These are phyloP conservation scores for Cladosporium velox DNA, from an alignment of 2,329 filamentous ascomycete species.

Conservation along the genomic window DNA sequence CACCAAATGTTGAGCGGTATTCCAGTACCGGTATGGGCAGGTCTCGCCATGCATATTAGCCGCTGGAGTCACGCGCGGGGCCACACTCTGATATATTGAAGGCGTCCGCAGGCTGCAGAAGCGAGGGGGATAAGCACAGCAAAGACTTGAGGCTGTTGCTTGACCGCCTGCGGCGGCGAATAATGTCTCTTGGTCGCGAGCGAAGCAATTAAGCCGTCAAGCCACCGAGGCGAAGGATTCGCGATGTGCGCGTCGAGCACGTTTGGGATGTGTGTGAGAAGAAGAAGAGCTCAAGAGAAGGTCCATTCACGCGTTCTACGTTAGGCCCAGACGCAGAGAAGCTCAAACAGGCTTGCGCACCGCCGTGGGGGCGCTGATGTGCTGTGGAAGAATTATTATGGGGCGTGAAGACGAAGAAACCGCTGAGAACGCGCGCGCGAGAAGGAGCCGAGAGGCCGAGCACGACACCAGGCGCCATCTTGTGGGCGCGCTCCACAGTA, in stretches of 20 bases:
- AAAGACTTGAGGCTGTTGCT: constrained; percentile 9
- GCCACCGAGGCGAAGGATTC: constrained; percentile 1
- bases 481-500: constrained; percentile 1
- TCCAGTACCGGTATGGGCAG: neutral
- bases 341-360: constrained; percentile 2
- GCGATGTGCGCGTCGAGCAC: constrained; percentile 7
- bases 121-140: constrained; percentile 16
- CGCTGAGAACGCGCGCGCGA: neutral
- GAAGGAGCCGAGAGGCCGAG: constrained; percentile 11
- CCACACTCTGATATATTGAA: neutral
- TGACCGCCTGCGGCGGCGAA: constrained; percentile 4
- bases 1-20: neutral
- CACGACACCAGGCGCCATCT: neutral
- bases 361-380: neutral
- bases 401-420: constrained; percentile 10
- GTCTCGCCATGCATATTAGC: constrained; percentile 4
- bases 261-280: neutral
- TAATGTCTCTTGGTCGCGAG: neutral
- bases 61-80: neutral
- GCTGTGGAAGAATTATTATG: neutral
- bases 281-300: neutral
- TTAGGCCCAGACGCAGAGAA: neutral
- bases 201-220: constrained; percentile 1
- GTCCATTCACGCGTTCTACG: neutral
- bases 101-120: constrained; percentile 5